Percentiles rank a stretch among this genome's conserved stretches.
Conservation (phyloP, 352 stramenopile species). For the Pythium biforme region DNA sequence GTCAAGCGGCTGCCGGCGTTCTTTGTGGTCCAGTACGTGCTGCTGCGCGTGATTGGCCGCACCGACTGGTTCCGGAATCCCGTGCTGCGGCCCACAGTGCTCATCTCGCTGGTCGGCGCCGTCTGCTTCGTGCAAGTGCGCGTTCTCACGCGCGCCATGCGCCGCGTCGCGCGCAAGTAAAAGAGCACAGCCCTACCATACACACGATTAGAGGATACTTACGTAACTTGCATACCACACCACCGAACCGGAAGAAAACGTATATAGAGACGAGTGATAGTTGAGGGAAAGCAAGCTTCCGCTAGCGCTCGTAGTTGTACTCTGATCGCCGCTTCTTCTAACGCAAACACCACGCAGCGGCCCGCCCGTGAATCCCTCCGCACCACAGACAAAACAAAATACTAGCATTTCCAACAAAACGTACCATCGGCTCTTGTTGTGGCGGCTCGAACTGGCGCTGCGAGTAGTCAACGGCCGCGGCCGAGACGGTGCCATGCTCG, state of each 20-base stretch:
- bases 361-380: neutral
- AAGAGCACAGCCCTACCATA: too few species aligned
- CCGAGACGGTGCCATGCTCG: neutral
- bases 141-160: constrained; percentile 60
- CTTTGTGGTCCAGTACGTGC: constrained; percentile 42
- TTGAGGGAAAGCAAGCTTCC: neutral
- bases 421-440: constrained; percentile 28
- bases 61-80: constrained; percentile 78
- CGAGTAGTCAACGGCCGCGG: constrained; percentile 7
- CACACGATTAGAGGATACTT: neutral
- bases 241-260: neutral
- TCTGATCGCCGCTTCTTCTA: constrained; percentile 35
- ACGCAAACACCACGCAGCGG: constrained; percentile 8
- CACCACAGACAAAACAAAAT: too few species aligned
- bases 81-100: constrained; percentile 67
- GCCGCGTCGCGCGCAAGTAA: constrained; percentile 45
- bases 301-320: constrained; percentile 19
- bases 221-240: too few species aligned
- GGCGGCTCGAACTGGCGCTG: constrained; percentile 23
- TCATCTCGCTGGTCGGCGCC: constrained; percentile 45
- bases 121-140: constrained; percentile 45
- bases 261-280: neutral
- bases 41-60: constrained; percentile 61
- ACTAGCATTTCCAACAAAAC: neutral
- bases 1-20: constrained; percentile 51